Percentiles rank a stretch among this genome's conserved stretches.
phyloP scores from a whole-genome alignment of 306 rosid genomes.

The Gynostemma pentaphyllum region DNA sequence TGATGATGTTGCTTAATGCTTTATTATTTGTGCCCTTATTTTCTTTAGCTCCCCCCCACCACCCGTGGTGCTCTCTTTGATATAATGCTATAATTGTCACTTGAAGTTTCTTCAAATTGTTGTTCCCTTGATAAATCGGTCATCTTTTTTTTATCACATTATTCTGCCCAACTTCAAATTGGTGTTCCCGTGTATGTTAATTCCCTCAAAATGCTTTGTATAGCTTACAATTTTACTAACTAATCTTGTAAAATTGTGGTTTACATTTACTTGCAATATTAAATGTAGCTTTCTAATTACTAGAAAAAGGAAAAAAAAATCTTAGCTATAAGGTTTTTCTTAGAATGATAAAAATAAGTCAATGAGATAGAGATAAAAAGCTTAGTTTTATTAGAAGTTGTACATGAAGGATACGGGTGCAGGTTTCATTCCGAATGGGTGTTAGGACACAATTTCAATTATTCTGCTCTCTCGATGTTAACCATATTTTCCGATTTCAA shows the following conservation, averaged over 20 bases:
- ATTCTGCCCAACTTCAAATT: not conserved
- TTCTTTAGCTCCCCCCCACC: not conserved
- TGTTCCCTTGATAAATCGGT: not conserved
- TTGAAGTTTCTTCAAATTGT: not conserved
- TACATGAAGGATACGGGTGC: no score
- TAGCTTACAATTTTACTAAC: not conserved
- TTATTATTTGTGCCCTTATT: not conserved
- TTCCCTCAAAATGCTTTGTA: not conserved
- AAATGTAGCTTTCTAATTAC: slow-evolving; percentile 48
- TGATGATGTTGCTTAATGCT: not conserved
- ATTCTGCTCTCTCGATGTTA: not conserved
- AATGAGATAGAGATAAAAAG: no score
- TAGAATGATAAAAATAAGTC: no score
- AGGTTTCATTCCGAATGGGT: no score
- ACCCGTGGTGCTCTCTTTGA: no score
- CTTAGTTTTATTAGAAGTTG: no score
- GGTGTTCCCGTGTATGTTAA: not conserved
- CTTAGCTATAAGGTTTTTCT: no score
- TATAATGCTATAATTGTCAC: not conserved
- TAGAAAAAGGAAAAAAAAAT: no score
- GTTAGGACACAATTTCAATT: not conserved
- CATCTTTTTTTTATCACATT: not conserved
- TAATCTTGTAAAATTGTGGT: slow-evolving; percentile 55
- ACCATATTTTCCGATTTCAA: not conserved
- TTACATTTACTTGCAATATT: slow-evolving; percentile 61